Base-by-base conservation (phyloP, 2,329 filamentous ascomycete genomes). In the Colletotrichum chrysophilum region DNA sequence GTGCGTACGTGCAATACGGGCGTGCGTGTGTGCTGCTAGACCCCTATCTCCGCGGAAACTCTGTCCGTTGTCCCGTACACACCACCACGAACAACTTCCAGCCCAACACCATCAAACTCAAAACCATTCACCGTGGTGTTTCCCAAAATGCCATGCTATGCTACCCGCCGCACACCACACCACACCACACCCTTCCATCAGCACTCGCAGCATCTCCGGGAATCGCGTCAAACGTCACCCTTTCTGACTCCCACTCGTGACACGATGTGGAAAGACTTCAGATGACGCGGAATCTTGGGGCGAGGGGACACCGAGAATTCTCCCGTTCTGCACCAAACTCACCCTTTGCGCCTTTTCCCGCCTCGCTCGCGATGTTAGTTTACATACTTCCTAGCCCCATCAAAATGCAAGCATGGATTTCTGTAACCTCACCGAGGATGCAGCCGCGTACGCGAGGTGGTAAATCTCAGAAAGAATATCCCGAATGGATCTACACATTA, bases 291-390 rank as follows among this genome's bases (percentile, higher is more conserved):
- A 38, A 18, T 43, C 36, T 10, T 43, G 8, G 36, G 16, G 34
- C 3, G 34, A 18, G 38, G 1, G 38, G 13, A 52, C n/a, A 52
- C 43, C 43, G 43, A 52, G n/a, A 52, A 21, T 7, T 48, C 18
- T 48, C 38, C 38, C 38, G 18, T 48, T n/a, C 2, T 12, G 36
- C 36, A 43, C 0, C 16, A 43, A 18, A 5, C 16, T 3, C 36
- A 0, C 36, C 36, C 2, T 18, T 18, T 0, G 3, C 38, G 18
- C 36, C 3, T n/a, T 0, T 43, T 2, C 2, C 38, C 3, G 18
- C 0, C 18, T 43, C 38, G 9, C 0, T n/a, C 5, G 18, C n/a
- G 1, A 43, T n/a, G 3, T 43, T 12, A 0, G 3, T 12, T 43
- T 0, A n/a, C 0, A 4, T n/a, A 43, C 38, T 43, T 2, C 18